These are phyloP conservation scores for Aristolochia californica DNA, from an alignment of 164 flowering plant genomes.

Conservation along the genomic window DNA sequence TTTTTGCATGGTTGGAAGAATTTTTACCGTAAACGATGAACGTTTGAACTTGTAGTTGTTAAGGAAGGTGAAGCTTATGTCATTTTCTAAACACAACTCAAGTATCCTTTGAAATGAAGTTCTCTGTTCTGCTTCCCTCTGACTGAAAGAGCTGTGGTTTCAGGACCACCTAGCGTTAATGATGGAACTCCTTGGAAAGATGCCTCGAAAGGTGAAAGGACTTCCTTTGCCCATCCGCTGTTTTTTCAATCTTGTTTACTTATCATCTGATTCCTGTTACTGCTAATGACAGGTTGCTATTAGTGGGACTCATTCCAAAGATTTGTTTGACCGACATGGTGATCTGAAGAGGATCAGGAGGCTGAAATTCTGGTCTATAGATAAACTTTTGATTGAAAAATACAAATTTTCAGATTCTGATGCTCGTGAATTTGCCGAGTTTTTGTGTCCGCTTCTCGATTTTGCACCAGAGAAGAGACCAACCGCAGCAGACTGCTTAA, in stretches of 20 bases:
- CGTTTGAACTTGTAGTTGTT: no score
- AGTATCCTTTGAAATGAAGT: no score
- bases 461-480: constrained; percentile 93
- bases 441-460: constrained; percentile 67
- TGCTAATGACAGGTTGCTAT: constrained; percentile 46
- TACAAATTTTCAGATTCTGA: constrained; percentile 54
- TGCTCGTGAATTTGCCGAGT: constrained; percentile 69
- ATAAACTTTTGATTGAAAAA: constrained; percentile 52
- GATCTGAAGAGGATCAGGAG: constrained; percentile 86
- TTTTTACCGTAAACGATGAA: no score
- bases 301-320: constrained; percentile 74
- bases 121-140: background rate
- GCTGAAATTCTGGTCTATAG: constrained; percentile 63
- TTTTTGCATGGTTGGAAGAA: no score
- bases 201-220: constrained; percentile 72
- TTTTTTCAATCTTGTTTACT: background rate
- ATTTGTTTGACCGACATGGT: constrained; percentile 80
- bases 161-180: constrained; percentile 97
- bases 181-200: constrained; percentile 97
- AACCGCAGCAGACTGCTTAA: constrained; percentile 73
- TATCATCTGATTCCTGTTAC: constrained; percentile 1
- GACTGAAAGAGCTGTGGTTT: constrained; percentile 9
- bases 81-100: no score
- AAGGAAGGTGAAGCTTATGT: no score
- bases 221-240: background rate